A percentile compares a stretch with the other conserved stretches of the same genome.
phyloP scores from a whole-genome alignment of 768 basidiomycete species.

The Mycena crocata region DNA sequence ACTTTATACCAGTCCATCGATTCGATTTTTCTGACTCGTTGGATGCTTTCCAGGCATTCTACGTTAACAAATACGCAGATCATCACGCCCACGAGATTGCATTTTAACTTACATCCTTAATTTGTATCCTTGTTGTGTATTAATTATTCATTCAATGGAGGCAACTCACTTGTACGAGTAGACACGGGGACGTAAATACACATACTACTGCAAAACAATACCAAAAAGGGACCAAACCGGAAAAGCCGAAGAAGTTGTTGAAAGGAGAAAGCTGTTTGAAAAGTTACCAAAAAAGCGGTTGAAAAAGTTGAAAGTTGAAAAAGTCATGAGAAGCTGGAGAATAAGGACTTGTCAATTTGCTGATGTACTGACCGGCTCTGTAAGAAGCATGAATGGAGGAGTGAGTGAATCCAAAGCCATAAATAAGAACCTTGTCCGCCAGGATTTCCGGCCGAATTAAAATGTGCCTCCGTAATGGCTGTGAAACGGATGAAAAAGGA shows the following conservation, averaged over 20 bases:
- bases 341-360: not conserved
- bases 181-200: no score
- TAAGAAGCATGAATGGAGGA: no score
- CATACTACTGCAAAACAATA: no score
- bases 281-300: not conserved
- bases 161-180: not conserved
- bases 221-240: no score
- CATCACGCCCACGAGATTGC: slow-evolving; percentile 38
- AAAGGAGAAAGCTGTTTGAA: not conserved
- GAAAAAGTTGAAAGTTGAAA: not conserved
- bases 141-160: not conserved
- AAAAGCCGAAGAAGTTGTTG: not conserved
- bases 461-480: no score
- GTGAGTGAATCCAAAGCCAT: no score
- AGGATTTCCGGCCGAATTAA: no score
- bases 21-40: slow-evolving; percentile 18
- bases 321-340: not conserved
- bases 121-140: not conserved
- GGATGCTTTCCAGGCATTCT: slow-evolving; percentile 36
- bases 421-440: no score
- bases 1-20: slow-evolving; percentile 15
- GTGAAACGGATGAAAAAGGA: no score
- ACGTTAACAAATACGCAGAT: slow-evolving; percentile 30
- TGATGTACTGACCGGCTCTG: no score
- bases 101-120: no score